Evolutionary conservation across 2,329 filamentous ascomycete species (phyloP).

Genomic region (Xylariales sp.): DNA sequence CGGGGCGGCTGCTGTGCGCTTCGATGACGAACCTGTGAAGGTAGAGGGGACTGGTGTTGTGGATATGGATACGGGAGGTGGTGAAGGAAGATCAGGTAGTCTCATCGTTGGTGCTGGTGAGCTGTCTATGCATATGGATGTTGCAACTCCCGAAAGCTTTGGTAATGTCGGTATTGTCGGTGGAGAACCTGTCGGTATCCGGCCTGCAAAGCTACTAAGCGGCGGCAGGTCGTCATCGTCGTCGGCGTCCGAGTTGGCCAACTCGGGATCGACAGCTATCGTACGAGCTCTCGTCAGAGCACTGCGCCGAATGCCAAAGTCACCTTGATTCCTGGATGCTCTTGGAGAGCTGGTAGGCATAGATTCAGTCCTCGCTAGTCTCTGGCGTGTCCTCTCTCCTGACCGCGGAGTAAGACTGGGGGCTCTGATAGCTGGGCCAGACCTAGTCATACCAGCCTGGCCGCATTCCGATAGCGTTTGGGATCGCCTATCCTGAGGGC

Average conservation of each 20-base stretch:
- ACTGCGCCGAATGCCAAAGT: not conserved
- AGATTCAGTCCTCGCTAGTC: conserved; percentile 24
- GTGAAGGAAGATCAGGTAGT: not conserved
- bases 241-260: not conserved
- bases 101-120: not conserved
- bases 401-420: conserved; percentile 15
- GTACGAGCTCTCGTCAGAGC: conserved; percentile 15
- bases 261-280: not conserved
- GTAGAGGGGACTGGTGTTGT: not conserved
- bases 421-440: conserved; percentile 1
- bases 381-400: conserved; percentile 16
- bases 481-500: conserved; percentile 5
- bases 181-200: conserved; percentile 1
- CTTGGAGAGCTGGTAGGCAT: conserved; percentile 15
- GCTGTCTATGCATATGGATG: not conserved
- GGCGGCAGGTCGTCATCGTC: conserved; percentile 19
- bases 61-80: not conserved
- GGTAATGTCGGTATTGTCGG: not conserved
- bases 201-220: conserved; percentile 15
- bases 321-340: conserved; percentile 1
- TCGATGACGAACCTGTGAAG: not conserved
- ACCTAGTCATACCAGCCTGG: not conserved
- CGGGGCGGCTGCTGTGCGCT: not conserved
- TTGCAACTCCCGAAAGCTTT: too few species aligned
- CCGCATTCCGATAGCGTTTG: conserved; percentile 12